phyloP scores from a whole-genome alignment of 805 yeast species.

The Metschnikowia aberdeeniae region DNA sequence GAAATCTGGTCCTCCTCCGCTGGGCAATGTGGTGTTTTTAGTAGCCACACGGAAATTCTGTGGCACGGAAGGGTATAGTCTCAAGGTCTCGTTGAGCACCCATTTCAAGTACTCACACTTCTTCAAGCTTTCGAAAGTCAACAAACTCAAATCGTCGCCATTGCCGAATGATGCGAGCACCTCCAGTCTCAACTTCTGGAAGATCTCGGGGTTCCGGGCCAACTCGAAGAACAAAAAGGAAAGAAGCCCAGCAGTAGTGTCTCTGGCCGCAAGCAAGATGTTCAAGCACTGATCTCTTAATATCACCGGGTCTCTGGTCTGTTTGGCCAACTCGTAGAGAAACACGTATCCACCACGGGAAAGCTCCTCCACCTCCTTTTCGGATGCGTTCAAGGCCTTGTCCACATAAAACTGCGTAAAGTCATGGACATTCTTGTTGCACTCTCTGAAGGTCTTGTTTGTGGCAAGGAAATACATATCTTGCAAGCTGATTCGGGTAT shows the following conservation, averaged over 20 bases:
- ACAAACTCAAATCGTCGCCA: conserved; percentile 34
- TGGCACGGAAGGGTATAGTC: conserved; percentile 52
- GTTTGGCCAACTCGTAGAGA: conserved; percentile 45
- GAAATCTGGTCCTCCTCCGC: conserved; percentile 46
- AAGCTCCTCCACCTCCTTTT: conserved; percentile 26
- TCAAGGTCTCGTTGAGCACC: conserved; percentile 45
- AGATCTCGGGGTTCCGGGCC: conserved; percentile 39
- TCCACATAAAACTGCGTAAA: conserved; percentile 33
- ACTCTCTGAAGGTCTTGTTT: conserved; percentile 9
- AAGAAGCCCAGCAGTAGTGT: conserved; percentile 50
- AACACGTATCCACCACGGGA: conserved; percentile 42
- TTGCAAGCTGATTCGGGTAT: conserved; percentile 11
- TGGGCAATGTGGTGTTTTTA: conserved; percentile 45
- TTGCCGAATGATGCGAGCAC: conserved; percentile 30
- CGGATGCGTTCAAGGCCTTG: conserved; percentile 31
- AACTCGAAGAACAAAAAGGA: conserved; percentile 45
- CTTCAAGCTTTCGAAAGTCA: conserved; percentile 48
- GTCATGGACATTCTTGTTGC: conserved; percentile 14
- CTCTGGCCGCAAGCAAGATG: conserved; percentile 52
- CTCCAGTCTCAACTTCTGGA: conserved; percentile 34
- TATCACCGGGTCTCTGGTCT: conserved; percentile 43
- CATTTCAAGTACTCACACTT: conserved; percentile 44
- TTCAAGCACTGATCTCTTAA: conserved; percentile 50
- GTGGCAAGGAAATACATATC: conserved; percentile 13
- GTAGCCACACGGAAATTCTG: conserved; percentile 44